A percentile compares a stretch with the other conserved stretches of the same genome.
These are phyloP conservation scores for Erysiphe neolycopersici DNA, from an alignment of 2,329 filamentous ascomycete species.

Conservation along the genomic window DNA sequence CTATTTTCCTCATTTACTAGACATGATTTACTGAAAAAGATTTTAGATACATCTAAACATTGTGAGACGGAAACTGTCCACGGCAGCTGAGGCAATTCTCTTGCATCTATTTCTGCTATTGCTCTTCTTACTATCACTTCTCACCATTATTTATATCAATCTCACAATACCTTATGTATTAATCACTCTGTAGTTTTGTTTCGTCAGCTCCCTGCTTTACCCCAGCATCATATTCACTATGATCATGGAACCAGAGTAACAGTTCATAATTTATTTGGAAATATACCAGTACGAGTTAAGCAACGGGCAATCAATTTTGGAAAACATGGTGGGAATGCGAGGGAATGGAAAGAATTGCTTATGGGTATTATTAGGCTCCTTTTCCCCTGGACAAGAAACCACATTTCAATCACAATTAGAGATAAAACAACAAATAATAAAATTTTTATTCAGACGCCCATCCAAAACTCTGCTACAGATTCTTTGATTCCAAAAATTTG, in stretches of 20 bases:
- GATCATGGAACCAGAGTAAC: conserved; percentile 48
- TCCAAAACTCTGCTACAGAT: not conserved
- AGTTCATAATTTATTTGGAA: conserved; percentile 64
- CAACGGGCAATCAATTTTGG: conserved; percentile 33
- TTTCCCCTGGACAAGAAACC: conserved; percentile 35
- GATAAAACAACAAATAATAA: conserved; percentile 16
- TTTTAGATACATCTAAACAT: conserved; percentile 53
- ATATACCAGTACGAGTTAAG: conserved; percentile 74
- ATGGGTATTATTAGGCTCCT: conserved; percentile 31
- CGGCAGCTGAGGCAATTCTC: conserved; percentile 46
- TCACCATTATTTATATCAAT: conserved; percentile 30
- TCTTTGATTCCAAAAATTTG: conserved; percentile 14
- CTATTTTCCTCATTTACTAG: not conserved
- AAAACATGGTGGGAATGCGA: conserved; percentile 22
- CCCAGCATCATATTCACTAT: conserved; percentile 28
- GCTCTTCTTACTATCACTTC: conserved; percentile 58
- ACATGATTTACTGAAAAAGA: not conserved
- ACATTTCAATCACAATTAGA: conserved; percentile 27
- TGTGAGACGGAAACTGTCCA: conserved; percentile 21
- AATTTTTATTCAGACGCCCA: conserved; percentile 7
- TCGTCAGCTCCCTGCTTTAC: conserved; percentile 32
- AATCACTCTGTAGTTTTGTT: conserved; percentile 41
- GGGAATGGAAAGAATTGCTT: conserved; percentile 26
- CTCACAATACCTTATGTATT: conserved; percentile 37
- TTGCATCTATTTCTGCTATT: conserved; percentile 49